phyloP scores from a whole-genome alignment of 768 basidiomycete species.

The Calvatia gigantea region DNA sequence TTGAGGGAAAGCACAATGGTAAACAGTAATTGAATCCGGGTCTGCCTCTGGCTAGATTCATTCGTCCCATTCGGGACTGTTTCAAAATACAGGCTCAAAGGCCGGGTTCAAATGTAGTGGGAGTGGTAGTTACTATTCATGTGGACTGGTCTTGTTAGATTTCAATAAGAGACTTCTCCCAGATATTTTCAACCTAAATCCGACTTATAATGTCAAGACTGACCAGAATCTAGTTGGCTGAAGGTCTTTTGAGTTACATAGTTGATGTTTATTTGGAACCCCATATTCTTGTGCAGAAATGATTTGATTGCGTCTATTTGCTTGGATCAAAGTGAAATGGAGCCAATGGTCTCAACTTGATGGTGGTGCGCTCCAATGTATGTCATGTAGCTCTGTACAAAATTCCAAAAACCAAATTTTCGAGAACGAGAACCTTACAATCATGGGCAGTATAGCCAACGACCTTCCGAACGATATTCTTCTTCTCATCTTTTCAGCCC shows the following conservation, averaged over 20 bases:
- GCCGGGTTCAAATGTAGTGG: background rate
- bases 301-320: too few relatives aligned
- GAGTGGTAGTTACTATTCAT: background rate
- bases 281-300: too few relatives aligned
- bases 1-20: constrained; percentile 18
- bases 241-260: too few relatives aligned
- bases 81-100: too few relatives aligned
- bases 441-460: constrained; percentile 2
- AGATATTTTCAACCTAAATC: background rate
- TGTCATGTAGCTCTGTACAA: too few relatives aligned
- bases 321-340: too few relatives aligned
- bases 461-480: constrained; percentile 33
- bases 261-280: too few relatives aligned
- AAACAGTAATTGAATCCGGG: background rate
- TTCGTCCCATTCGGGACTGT: too few relatives aligned
- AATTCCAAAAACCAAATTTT: background rate
- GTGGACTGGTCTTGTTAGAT: background rate
- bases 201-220: background rate
- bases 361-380: too few relatives aligned
- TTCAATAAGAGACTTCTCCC: background rate
- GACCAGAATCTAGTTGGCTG: too few relatives aligned
- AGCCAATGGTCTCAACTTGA: too few relatives aligned
- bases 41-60: too few relatives aligned
- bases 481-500: constrained; percentile 26
- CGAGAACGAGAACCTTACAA: background rate